A percentile compares a stretch with the other conserved stretches of the same genome.
These are phyloP conservation scores for Solanum aculeatissimum DNA, from an alignment of 305 asterid genomes.

Conservation along the genomic window DNA sequence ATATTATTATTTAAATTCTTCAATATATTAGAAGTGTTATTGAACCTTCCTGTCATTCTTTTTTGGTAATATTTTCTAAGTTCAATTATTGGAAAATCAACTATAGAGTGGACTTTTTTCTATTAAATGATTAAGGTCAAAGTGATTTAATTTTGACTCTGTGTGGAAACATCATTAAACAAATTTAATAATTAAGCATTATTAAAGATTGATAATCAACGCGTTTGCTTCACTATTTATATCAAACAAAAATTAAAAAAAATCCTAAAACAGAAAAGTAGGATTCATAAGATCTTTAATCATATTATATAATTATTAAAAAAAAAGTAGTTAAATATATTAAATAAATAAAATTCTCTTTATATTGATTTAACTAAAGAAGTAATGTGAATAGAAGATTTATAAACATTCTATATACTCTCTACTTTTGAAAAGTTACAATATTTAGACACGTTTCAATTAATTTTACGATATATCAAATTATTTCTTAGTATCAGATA, in stretches of 20 bases:
- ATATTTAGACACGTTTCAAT: neutral
- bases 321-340: neutral
- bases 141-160: neutral
- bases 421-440: neutral
- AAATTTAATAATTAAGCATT: neutral
- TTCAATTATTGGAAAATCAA: neutral
- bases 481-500: no score
- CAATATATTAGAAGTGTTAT: neutral
- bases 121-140: neutral
- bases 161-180: neutral
- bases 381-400: slow-evolving; percentile 1
- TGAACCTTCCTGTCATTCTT: neutral
- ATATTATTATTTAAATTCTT: no score
- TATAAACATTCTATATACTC: neutral
- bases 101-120: neutral
- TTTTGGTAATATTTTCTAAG: neutral
- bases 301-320: neutral
- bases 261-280: neutral
- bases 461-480: no score
- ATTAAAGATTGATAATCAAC: neutral
- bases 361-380: neutral
- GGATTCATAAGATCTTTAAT: neutral
- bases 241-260: neutral
- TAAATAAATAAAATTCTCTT: neutral
- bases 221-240: neutral